phyloP scores from a whole-genome alignment of 345 rosid genomes.

The Salix caprea region DNA sequence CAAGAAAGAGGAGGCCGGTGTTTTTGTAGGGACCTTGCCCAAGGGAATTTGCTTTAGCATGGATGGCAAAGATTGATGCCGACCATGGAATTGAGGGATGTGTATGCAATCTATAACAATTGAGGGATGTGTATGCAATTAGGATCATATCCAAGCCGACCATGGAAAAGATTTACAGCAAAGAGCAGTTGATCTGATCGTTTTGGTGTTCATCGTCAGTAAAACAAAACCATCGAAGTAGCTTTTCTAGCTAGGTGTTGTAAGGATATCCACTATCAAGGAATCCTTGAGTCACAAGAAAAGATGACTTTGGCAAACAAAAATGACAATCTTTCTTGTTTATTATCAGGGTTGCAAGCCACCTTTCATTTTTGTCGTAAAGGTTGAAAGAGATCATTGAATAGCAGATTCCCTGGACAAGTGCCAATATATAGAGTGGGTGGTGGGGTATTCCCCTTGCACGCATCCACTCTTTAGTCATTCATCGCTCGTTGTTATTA shows the following conservation, averaged over 20 bases:
- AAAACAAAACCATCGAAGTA: conserved; percentile 9
- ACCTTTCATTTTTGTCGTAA: conserved; percentile 18
- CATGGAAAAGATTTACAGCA: conserved; percentile 1
- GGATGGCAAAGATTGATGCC: conserved; percentile 11
- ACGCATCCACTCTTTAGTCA: too few species aligned
- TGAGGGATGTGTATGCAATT: not conserved
- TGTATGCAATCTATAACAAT: conserved; percentile 8
- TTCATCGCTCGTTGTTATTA: too few species aligned
- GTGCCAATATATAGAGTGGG: too few species aligned
- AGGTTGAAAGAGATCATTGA: conserved; percentile 17
- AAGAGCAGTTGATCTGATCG: not conserved
- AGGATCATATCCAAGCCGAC: conserved; percentile 41
- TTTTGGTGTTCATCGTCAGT: not conserved
- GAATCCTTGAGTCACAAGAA: conserved; percentile 51
- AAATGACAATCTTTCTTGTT: conserved; percentile 3
- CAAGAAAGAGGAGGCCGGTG: conserved; percentile 3
- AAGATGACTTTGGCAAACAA: conserved; percentile 14
- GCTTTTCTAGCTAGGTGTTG: conserved; percentile 14
- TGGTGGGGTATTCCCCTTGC: too few species aligned
- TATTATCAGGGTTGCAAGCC: conserved; percentile 1
- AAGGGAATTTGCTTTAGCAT: conserved; percentile 37
- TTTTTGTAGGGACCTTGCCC: conserved; percentile 11
- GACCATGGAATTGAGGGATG: not conserved
- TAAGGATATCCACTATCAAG: conserved; percentile 41
- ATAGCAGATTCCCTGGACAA: conserved; percentile 19